Conservation (phyloP, 2,329 filamentous ascomycete species). For the Intubia oerlemansii region DNA sequence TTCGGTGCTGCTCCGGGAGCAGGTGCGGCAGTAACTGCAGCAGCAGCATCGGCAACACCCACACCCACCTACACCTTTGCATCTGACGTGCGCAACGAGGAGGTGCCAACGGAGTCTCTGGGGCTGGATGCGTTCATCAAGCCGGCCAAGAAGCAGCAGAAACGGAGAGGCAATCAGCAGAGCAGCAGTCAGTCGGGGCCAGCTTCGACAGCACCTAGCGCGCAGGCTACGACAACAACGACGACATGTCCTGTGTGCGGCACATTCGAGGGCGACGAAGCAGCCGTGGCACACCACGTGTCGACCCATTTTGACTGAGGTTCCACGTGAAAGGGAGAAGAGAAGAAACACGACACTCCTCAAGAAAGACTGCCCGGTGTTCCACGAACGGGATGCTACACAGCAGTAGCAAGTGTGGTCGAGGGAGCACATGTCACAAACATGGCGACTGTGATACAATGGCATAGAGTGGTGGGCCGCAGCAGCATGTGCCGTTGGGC, state of each 20-base stretch:
- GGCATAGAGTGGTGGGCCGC: no score
- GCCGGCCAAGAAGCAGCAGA: constrained; percentile 10
- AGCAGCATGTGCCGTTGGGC: no score
- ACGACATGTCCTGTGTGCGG: constrained; percentile 42
- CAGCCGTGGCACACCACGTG: constrained; percentile 46
- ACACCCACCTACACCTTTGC: not conserved
- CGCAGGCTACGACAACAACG: not conserved
- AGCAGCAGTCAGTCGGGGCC: constrained; percentile 4
- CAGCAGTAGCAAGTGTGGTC: no score
- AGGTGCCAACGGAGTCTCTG: constrained; percentile 20
- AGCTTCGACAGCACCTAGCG: constrained; percentile 1
- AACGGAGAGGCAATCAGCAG: constrained; percentile 12
- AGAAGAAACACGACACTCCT: no score
- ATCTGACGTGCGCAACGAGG: constrained; percentile 6
- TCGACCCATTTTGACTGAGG: constrained; percentile 28
- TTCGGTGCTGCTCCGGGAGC: not conserved
- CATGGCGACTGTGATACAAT: no score
- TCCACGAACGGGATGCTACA: no score
- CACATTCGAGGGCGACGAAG: constrained; percentile 44
- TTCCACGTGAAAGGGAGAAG: no score
- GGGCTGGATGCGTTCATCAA: constrained; percentile 27
- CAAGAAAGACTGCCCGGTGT: no score
- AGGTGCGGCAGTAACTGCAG: constrained; percentile 3
- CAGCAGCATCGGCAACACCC: constrained; percentile 1
- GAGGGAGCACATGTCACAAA: no score